These are phyloP conservation scores for Silene coronaria DNA, from an alignment of 179 eudicot species.

Conservation along the genomic window DNA sequence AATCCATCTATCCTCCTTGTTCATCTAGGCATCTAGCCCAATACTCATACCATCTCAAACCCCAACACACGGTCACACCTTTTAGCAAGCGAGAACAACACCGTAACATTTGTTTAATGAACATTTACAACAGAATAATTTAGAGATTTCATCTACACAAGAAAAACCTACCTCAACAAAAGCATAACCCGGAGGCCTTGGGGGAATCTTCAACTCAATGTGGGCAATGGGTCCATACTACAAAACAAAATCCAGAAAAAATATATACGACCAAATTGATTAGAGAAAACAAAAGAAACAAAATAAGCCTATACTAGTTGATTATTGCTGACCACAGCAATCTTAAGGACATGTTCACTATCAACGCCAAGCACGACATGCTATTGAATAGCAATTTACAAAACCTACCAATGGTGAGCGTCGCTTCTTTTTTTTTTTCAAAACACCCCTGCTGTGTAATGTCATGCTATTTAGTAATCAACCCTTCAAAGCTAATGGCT, in stretches of 20 bases:
- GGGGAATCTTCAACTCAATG: conserved; percentile 87
- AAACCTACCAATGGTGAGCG: neutral
- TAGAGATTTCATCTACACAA: neutral
- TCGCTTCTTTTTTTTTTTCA: neutral
- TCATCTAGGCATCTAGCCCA: neutral
- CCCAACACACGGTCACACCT: neutral
- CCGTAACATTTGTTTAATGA: neutral
- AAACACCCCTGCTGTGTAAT: neutral
- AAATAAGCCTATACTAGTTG: neutral
- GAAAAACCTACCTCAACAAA: conserved; percentile 72
- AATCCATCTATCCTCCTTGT: neutral
- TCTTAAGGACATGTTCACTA: neutral
- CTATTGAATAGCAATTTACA: neutral
- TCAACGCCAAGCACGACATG: neutral
- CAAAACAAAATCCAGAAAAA: conserved; percentile 21
- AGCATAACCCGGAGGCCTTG: conserved; percentile 97
- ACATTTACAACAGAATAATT: neutral
- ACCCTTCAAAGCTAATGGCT: neutral
- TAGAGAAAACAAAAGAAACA: neutral
- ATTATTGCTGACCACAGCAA: neutral
- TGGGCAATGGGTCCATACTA: conserved; percentile 86
- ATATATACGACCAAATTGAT: neutral
- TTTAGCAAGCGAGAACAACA: neutral
- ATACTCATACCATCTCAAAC: neutral
- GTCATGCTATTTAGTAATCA: neutral